Evolutionary conservation across 139 green algal genomes (phyloP), one percentile per base, ranked within the genome.

Genomic region (Coccomyxa sp.): DNA sequence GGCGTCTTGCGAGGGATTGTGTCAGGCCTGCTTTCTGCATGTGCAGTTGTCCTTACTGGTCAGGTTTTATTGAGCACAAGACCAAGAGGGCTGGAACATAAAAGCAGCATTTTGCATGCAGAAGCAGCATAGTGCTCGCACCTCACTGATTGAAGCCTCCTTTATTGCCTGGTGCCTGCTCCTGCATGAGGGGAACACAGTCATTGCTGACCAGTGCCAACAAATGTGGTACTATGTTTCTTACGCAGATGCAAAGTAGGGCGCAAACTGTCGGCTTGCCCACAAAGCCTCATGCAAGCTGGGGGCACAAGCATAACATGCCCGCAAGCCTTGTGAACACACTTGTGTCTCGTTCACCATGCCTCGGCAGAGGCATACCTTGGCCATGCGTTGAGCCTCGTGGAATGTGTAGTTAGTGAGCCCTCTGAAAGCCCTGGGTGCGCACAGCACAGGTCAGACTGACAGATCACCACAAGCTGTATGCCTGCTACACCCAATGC

Each of bases 381-480:
- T 90, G 38, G 88, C 87, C 82, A 92, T 85, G 34, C 84, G 84
- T 68, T 90, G 82, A 0, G 88, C 88, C 39, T 92, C 88, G 78
- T 84, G 72, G 64, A 92, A 89, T 87, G 92, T 92, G 44, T 91
- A 92, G 76, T 92, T 92, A 55, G 75, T 85, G n/a, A 92, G 78
- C 4, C 88, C 88, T 34, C 87, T 78, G 14, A 89, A 70, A 34
- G 86, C 87, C 29, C 84, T 86, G 84, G 55, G 68, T 24, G 27
- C 18, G 7, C 37, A 70, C 29, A 35, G 36, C 6, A 58, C 37
- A 39, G 24, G n/a, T 31, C 22, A 58, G 6, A 54, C n/a, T n/a
- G n/a, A n/a, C n/a, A n/a, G n/a, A 68, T 64, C 5, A 18, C 22
- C 4, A 31, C 50, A 4, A 64, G 14, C 22, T 31, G 22, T 7